phyloP scores from a whole-genome alignment of 352 stramenopile species.

The Pythium utonaiense region DNA sequence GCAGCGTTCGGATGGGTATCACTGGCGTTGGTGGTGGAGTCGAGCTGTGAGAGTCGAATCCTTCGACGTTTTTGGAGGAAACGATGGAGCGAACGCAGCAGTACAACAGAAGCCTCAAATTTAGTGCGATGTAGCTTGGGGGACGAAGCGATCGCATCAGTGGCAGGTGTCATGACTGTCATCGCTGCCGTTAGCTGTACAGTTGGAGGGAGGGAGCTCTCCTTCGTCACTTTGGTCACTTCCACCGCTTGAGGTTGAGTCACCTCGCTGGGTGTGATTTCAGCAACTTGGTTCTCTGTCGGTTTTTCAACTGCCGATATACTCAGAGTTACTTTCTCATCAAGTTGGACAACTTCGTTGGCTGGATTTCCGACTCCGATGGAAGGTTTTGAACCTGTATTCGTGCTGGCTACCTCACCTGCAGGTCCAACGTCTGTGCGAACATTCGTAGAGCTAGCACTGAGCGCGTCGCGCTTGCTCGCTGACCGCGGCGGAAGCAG shows the following conservation, averaged over 20 bases:
- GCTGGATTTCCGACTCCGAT: no score
- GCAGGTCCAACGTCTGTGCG: no score
- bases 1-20: no score
- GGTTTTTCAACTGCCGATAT: no score
- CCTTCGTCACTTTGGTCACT: not conserved
- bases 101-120: not conserved
- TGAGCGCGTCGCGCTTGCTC: constrained; percentile 7
- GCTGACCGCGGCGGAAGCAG: constrained; percentile 30
- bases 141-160: not conserved
- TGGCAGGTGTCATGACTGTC: not conserved
- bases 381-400: no score
- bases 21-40: not conserved
- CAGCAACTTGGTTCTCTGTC: not conserved
- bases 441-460: not conserved
- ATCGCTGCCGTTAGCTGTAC: no score
- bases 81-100: not conserved
- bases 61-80: not conserved
- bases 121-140: not conserved
- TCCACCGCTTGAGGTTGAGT: not conserved
- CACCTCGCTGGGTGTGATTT: not conserved
- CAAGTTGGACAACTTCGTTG: no score
- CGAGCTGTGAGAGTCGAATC: not conserved
- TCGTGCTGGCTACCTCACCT: no score
- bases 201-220: not conserved
- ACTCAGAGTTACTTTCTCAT: no score